Evolutionary conservation across 768 basidiomycete species (phyloP).

Genomic region (Cyathus striatus): DNA sequence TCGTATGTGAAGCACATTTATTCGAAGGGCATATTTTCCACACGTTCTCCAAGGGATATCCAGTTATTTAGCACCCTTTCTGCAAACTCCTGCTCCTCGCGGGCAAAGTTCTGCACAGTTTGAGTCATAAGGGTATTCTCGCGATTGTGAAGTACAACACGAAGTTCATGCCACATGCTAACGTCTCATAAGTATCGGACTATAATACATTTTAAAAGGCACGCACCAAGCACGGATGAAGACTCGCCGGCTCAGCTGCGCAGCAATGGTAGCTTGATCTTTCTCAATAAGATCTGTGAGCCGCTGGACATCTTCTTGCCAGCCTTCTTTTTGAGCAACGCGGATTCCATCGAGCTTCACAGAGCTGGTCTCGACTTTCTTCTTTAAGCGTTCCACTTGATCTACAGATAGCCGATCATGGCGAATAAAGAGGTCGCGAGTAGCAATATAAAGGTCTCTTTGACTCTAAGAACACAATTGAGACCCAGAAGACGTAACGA

Average conservation of each 20-base stretch:
- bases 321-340: slow-evolving; percentile 68
- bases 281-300: slow-evolving; percentile 69
- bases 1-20: too few relatives aligned
- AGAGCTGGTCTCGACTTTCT: slow-evolving; percentile 73
- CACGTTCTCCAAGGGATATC: slow-evolving; percentile 62
- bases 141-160: slow-evolving; percentile 85
- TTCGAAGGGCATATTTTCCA: slow-evolving; percentile 85
- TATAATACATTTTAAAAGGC: background rate
- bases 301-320: slow-evolving; percentile 83
- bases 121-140: slow-evolving; percentile 80
- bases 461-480: slow-evolving; percentile 42
- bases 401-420: slow-evolving; percentile 88
- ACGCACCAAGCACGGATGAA: slow-evolving; percentile 84
- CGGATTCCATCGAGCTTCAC: slow-evolving; percentile 75
- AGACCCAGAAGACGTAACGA: background rate
- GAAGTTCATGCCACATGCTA: slow-evolving; percentile 96
- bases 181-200: slow-evolving; percentile 1
- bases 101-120: slow-evolving; percentile 66
- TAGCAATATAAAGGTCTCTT: slow-evolving; percentile 82
- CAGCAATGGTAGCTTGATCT: slow-evolving; percentile 78
- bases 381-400: slow-evolving; percentile 82
- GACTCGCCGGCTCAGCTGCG: slow-evolving; percentile 70
- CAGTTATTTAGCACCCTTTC: slow-evolving; percentile 66
- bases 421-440: slow-evolving; percentile 80
- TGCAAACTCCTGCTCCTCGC: slow-evolving; percentile 67